Percentiles rank a stretch among this genome's conserved stretches.
These are phyloP conservation scores for Nepenthes alata DNA, from an alignment of 179 eudicot genomes.

Conservation along the genomic window DNA sequence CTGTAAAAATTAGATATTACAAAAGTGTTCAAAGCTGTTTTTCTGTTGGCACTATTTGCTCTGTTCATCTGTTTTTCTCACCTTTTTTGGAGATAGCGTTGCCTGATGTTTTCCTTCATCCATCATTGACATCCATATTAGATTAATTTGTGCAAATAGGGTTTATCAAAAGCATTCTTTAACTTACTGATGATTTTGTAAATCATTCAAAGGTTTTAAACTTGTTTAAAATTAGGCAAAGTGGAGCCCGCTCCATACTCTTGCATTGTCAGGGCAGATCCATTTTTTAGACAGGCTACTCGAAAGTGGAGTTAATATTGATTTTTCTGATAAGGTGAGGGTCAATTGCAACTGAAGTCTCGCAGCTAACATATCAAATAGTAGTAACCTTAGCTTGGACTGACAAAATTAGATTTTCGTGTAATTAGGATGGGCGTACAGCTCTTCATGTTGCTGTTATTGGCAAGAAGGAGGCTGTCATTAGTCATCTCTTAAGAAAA, in stretches of 20 bases:
- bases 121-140: background rate
- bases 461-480: constrained; percentile 84
- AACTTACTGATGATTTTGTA: no score
- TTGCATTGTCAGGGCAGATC: constrained; percentile 82
- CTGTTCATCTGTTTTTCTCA: background rate
- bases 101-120: constrained; percentile 3
- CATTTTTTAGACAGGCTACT: constrained; percentile 62
- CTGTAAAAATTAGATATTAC: constrained; percentile 35
- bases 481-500: constrained; percentile 85
- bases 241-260: constrained; percentile 74
- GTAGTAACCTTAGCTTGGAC: background rate
- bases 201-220: constrained; percentile 5
- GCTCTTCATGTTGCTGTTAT: constrained; percentile 76
- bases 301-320: constrained; percentile 46
- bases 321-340: constrained; percentile 58
- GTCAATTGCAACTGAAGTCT: background rate
- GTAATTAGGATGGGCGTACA: constrained; percentile 63
- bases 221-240: constrained; percentile 36
- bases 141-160: no score
- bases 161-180: no score
- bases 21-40: background rate
- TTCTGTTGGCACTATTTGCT: background rate
- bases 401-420: constrained; percentile 3
- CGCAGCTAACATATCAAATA: background rate
- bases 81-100: background rate